Evolutionary conservation across 768 basidiomycete species (phyloP), one percentile per base, ranked within the genome.

Genomic region (Zangia roseola): DNA sequence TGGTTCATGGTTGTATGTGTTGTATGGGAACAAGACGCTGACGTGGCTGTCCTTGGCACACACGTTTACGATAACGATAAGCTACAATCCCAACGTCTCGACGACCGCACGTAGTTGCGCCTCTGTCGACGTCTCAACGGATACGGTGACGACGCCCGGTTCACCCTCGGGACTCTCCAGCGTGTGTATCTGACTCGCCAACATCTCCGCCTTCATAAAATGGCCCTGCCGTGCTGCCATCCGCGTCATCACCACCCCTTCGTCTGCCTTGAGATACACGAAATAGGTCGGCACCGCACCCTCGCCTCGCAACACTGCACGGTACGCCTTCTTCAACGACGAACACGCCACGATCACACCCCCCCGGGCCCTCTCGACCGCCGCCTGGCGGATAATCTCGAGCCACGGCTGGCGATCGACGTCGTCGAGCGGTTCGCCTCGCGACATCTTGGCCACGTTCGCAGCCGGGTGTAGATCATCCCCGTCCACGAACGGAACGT

Each of bases 331-430:
- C 70, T 88, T 94, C 64, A 97, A 70, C 53, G 93, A 82, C 19
- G 92, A 95, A 68, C 92, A 94, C 31, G 85, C 88, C 33, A 93
- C 79, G 35, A 97, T 81, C n/a, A 89, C 79, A 10, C 2, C 88
- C 90, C 23, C 56, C 40, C 43, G 20, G n/a, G 25, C 49, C 38
- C 26, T 6, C 12, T 41, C 52, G 16, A 75, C 59, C 2, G 84
- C 90, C 1, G 79, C 84, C 6, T 63, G 64, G 44, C 92, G 82
- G 43, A 97, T 83, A 39, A 76, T 67, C 47, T 76, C 77, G 5
- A 98, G 77, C 94, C 95, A 97, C 1, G 94, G 92, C 55, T 79
- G 74, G 17, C 93, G 83, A 63, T 97, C 94, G 3, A 71, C 77
- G 60, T 97, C 94, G 3, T 75, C 84, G 55, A 98, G 72, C 5